Conservation (phyloP, 345 rosid genomes). For the Alliaria petiolata region DNA sequence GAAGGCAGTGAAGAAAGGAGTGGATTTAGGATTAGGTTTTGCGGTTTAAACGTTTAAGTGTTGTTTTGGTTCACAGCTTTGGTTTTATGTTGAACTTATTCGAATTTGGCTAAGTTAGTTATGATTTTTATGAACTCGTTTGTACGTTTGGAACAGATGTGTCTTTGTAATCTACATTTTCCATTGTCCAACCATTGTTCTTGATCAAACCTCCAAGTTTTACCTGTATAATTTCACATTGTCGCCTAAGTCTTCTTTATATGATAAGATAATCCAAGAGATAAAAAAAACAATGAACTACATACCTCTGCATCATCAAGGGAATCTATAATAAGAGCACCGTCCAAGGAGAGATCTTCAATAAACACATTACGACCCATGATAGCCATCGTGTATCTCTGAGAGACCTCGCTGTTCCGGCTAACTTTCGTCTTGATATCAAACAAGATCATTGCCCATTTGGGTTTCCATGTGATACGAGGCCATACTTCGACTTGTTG, state of each 20-base stretch:
- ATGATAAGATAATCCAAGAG: not conserved
- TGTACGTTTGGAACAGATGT: constrained; percentile 45
- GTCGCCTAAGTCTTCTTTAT: not conserved
- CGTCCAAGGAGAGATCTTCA: constrained; percentile 69
- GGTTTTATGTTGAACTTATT: too few relatives aligned
- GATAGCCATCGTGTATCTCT: constrained; percentile 62
- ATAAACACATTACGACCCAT: constrained; percentile 54
- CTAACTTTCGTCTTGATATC: constrained; percentile 64
- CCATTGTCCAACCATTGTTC: constrained; percentile 84
- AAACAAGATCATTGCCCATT: constrained; percentile 78
- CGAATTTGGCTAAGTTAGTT: too few relatives aligned
- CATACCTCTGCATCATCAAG: constrained; percentile 80
- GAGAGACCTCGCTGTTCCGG: constrained; percentile 62
- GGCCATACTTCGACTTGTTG: constrained; percentile 98
- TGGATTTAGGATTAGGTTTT: too few relatives aligned
- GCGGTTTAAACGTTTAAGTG: too few relatives aligned
- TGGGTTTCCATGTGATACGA: constrained; percentile 77
- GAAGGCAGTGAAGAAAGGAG: too few relatives aligned
- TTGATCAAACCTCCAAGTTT: constrained; percentile 57
- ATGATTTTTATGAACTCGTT: too few relatives aligned
- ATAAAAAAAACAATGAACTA: not conserved
- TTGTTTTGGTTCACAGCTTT: too few relatives aligned
- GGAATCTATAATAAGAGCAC: constrained; percentile 64
- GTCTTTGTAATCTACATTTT: constrained; percentile 68
- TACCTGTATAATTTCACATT: constrained; percentile 48